A percentile compares a stretch with the other conserved stretches of the same genome.
phyloP scores from a whole-genome alignment of 495 filamentous ascomycete species.

The Trichoderma gamsii region DNA sequence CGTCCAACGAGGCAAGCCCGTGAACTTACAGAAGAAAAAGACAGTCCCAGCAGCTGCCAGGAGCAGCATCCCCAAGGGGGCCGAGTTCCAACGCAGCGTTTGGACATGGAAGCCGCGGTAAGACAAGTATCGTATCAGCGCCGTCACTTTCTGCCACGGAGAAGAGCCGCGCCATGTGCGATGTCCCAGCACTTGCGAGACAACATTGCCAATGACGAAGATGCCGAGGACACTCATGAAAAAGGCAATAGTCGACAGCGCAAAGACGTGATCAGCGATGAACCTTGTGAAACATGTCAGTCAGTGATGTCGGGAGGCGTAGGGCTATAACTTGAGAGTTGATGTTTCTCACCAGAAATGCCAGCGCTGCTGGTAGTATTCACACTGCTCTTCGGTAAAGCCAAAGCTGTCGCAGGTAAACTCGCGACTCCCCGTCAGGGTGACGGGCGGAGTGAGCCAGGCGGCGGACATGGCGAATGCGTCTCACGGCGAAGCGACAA shows the following conservation, averaged over 20 bases:
- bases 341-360: background rate
- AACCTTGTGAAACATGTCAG: constrained; percentile 33
- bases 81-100: constrained; percentile 31
- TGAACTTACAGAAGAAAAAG: constrained; percentile 37
- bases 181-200: constrained; percentile 22
- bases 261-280: constrained; percentile 47
- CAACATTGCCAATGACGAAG: constrained; percentile 36
- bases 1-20: background rate
- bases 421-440: background rate
- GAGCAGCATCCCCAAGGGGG: constrained; percentile 39
- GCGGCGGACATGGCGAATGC: background rate
- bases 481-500: background rate
- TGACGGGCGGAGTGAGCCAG: background rate
- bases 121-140: constrained; percentile 23
- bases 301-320: background rate
- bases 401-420: background rate
- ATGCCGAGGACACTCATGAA: constrained; percentile 41
- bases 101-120: constrained; percentile 35
- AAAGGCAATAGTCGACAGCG: constrained; percentile 45
- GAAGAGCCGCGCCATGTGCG: constrained; percentile 14
- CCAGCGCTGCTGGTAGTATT: background rate
- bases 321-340: background rate
- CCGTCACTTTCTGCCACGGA: constrained; percentile 20
- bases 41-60: constrained; percentile 36
- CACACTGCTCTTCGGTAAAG: background rate